Evolutionary conservation across 768 basidiomycete genomes (phyloP).

Genomic region (Suillus paluster): DNA sequence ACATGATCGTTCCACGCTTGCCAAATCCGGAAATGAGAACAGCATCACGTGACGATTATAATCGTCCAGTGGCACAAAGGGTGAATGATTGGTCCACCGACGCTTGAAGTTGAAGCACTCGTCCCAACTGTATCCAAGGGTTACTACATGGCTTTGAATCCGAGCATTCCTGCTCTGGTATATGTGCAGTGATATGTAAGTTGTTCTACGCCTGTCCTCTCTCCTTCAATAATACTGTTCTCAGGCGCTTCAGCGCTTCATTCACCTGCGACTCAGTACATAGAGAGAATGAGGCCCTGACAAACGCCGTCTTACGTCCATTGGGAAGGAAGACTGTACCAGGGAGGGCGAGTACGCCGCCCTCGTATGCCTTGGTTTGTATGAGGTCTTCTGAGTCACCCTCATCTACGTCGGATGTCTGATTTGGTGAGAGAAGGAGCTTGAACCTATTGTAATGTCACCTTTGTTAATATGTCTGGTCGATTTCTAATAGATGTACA

Average conservation of each 20-base stretch:
- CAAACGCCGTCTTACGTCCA: conserved; percentile 69
- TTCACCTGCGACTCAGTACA: conserved; percentile 69
- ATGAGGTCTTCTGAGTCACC: conserved; percentile 79
- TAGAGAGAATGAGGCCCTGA: conserved; percentile 84
- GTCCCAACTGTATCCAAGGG: background rate
- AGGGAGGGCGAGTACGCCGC: conserved; percentile 89
- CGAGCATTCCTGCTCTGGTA: background rate
- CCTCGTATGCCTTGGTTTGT: conserved; percentile 71
- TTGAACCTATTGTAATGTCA: conserved; percentile 60
- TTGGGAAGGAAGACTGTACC: conserved; percentile 83
- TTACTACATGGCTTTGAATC: background rate
- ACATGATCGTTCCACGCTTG: conserved; percentile 19
- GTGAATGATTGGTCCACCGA: background rate
- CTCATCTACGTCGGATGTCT: conserved; percentile 35
- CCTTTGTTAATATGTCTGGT: conserved; percentile 20
- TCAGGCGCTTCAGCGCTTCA: conserved; percentile 69
- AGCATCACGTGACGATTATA: conserved; percentile 1
- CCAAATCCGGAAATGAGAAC: conserved; percentile 4
- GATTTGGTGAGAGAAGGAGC: conserved; percentile 48
- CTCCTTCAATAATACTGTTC: conserved; percentile 39
- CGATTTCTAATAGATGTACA: conserved; percentile 27
- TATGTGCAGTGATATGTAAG: background rate
- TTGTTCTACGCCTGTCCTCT: conserved; percentile 10
- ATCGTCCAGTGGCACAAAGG: no score
- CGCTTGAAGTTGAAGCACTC: background rate